phyloP scores from a whole-genome alignment of 805 yeast genomes.

The Starmerella stigmatis region DNA sequence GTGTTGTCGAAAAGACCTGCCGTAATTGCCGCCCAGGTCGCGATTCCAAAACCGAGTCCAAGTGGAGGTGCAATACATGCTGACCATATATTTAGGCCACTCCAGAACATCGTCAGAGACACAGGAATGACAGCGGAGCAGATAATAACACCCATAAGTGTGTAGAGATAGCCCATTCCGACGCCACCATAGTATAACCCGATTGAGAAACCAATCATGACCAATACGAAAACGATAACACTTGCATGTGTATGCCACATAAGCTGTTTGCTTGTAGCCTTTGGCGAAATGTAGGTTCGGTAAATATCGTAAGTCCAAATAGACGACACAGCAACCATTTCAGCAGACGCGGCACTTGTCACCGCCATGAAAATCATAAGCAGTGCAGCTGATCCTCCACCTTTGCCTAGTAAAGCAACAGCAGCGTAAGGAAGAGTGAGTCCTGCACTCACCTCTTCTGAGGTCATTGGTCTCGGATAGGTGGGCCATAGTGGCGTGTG shows the following conservation, averaged over 20 bases:
- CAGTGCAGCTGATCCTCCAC: slow-evolving; percentile 79
- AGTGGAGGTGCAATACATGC: slow-evolving; percentile 68
- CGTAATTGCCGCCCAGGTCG: slow-evolving; percentile 47
- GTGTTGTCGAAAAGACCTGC: slow-evolving; percentile 34
- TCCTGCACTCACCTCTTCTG: slow-evolving; percentile 71
- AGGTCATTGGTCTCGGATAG: slow-evolving; percentile 54
- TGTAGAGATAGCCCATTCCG: slow-evolving; percentile 78
- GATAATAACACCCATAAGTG: slow-evolving; percentile 80
- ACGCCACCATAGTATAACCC: slow-evolving; percentile 75
- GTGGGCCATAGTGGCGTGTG: slow-evolving; percentile 64
- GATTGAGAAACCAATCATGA: slow-evolving; percentile 73
- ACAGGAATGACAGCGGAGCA: slow-evolving; percentile 80
- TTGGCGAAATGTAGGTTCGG: slow-evolving; percentile 68
- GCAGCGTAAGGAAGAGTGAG: slow-evolving; percentile 60
- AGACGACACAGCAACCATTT: slow-evolving; percentile 77
- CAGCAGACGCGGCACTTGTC: slow-evolving; percentile 87
- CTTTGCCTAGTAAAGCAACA: slow-evolving; percentile 69
- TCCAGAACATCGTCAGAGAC: slow-evolving; percentile 57
- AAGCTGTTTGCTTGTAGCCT: slow-evolving; percentile 62
- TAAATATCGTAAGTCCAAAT: slow-evolving; percentile 78
- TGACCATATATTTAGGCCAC: slow-evolving; percentile 52
- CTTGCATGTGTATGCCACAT: slow-evolving; percentile 58
- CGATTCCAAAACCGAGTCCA: slow-evolving; percentile 63
- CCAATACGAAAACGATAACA: slow-evolving; percentile 48
- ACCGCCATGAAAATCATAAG: slow-evolving; percentile 82